A percentile compares a stretch with the other conserved stretches of the same genome.
Conservation (phyloP, 768 basidiomycete species). For the Tricholoma matsutake region DNA sequence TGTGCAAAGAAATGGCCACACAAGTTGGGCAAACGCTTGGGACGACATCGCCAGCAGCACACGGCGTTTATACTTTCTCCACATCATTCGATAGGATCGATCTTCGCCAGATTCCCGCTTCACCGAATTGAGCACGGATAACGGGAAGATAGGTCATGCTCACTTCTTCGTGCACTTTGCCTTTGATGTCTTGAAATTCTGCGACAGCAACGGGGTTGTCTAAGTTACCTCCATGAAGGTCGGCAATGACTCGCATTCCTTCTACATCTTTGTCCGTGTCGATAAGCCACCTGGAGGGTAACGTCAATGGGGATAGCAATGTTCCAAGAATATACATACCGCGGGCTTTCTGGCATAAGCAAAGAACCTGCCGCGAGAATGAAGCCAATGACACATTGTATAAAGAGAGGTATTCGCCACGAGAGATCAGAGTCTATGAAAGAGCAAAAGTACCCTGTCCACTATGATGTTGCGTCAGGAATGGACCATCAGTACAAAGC, state of each 20-base stretch:
- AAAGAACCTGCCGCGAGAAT: constrained; percentile 79
- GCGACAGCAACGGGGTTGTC: constrained; percentile 64
- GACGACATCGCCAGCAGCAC: constrained; percentile 94
- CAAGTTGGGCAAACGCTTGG: constrained; percentile 93
- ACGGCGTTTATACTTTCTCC: constrained; percentile 81
- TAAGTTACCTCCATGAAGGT: constrained; percentile 81
- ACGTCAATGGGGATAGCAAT: background rate
- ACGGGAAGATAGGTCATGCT: constrained; percentile 11
- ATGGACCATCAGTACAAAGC: background rate
- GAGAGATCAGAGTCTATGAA: constrained; percentile 81
- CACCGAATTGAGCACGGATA: background rate
- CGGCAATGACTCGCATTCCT: constrained; percentile 83
- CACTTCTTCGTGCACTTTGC: constrained; percentile 69
- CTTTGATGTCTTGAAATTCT: constrained; percentile 92
- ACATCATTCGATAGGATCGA: constrained; percentile 78
- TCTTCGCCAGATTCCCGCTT: constrained; percentile 76
- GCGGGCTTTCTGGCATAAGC: constrained; percentile 86
- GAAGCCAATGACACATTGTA: constrained; percentile 84
- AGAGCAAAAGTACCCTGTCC: constrained; percentile 93
- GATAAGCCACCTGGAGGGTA: constrained; percentile 71
- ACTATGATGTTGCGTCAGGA: constrained; percentile 41
- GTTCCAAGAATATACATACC: constrained; percentile 38
- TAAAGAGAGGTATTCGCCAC: constrained; percentile 88
- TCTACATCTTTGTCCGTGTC: constrained; percentile 81
- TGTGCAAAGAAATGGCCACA: constrained; percentile 35